Base-by-base conservation (phyloP, 2,329 filamentous ascomycete species). In the Neonectria ditissima region DNA sequence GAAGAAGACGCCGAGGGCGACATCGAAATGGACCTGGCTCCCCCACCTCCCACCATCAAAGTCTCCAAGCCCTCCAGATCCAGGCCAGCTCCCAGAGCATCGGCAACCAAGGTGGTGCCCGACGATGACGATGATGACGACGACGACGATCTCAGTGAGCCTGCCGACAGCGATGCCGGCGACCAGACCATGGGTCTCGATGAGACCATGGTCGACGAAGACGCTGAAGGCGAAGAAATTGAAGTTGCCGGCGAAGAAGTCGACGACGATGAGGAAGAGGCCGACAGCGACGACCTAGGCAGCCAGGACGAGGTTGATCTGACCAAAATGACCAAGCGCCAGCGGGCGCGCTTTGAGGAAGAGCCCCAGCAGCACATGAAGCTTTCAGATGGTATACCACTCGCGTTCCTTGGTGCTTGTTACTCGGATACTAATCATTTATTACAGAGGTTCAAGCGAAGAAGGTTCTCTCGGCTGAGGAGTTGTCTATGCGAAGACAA, bases 381-480 rank as follows among this genome's bases (percentile, higher is more conserved):
- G 74, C 75, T 89, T 0, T 88, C 87, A 3, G 86, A 89, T 76
- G 86, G 86, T 85, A 77, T 66, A 84, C 73, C 18, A 30, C 39
- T 16, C n/a, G 22, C 2, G 10, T 39, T 16, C 54, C 18, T 39
- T 16, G 28, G 13, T n/a, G 14, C n/a, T 14, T 26, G 18, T 32
- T 30, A 14, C 18, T 43, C 71, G 74, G 64, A 37, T 6, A 26
- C 67, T 72, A 58, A 72, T 44, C 24, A 22, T 20, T 24, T 18
- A 20, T 5, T 41, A 66, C 77, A 88, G 87, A 89, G 82, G 87
- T 89, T 5, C 87, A 89, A 82, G 86, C 83, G 2, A 89, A 89
- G 76, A 88, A 88, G 74, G 78, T 82, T 26, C 88, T 89, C 55
- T 89, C 87, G 3, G 86, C 86, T 2, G 87, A 89, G 70, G 87